Evolutionary conservation across 1,139 yeast genomes (phyloP), one percentile per base, ranked within the genome.

Genomic region (Debaryomyces fabryi): DNA sequence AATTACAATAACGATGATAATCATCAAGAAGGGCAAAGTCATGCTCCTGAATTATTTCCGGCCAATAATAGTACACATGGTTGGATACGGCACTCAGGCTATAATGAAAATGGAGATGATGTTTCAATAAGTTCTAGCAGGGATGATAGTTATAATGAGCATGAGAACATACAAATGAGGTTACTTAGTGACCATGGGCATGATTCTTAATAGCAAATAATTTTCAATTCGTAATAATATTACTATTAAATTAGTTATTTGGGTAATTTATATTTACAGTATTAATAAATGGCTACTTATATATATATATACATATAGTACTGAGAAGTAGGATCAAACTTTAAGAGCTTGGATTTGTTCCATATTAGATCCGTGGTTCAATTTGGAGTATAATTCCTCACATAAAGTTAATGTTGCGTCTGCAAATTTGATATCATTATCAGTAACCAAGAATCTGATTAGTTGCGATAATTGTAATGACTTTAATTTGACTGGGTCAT

Each of bases 61-160:
- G 30, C 42, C 36, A 55, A 48, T 13, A 46, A 47, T 44, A 57
- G 47, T 49, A 51, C 47, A 52, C 50, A 50, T 27, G 62, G 63
- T 44, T 61, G 65, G 65, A 50, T 61, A 35, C 57, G 63, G 36
- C 64, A 59, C 47, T 54, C 62, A 12, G 35, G 35, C 9, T 54
- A 50, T 39, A 60, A 59, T 39, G 59, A 53, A 8, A 45, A 53
- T 3, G 60, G 51, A 2, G 65, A 59, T 18, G 63, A 60, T 12
- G 49, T 47, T 0, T 59, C 64, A 1, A 45, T 60, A 9, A 53
- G 51, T 45, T 61, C 64, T 1, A 39, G 50, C 13, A 45, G 46
- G 9, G 25, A 35, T n/a, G 43, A 29, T 40, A 29, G 36, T 10
- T 18, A 40, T 13, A 25, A 30, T 10, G 23, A 34, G 10, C 35